A percentile compares a stretch with the other conserved stretches of the same genome.
Conservation (phyloP, 345 rosid species). For the Atalantia buxifolia region DNA sequence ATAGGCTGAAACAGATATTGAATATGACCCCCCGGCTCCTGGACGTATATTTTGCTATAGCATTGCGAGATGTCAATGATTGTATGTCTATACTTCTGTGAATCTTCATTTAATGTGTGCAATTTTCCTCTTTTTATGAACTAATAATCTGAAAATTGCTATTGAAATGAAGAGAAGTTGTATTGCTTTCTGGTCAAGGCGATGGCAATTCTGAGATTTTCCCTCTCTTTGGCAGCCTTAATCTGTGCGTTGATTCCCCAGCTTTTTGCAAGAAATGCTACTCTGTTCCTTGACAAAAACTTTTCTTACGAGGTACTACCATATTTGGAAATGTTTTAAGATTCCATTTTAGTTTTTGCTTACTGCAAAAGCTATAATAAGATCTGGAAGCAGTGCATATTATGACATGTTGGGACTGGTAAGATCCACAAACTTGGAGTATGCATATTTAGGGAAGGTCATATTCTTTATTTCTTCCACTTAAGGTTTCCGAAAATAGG, state of each 20-base stretch:
- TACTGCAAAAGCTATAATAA: not conserved
- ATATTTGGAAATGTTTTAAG: constrained; percentile 8
- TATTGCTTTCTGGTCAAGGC: not conserved
- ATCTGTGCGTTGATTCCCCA: constrained; percentile 85
- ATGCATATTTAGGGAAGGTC: not conserved
- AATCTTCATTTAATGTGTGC: constrained; percentile 1
- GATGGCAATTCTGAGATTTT: not conserved
- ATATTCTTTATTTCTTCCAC: not conserved
- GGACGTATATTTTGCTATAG: constrained; percentile 64
- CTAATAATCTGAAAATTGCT: not conserved
- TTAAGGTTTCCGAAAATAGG: not conserved
- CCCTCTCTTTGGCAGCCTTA: constrained; percentile 57
- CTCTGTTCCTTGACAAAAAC: constrained; percentile 68
- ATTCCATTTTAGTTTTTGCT: not conserved
- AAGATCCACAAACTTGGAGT: not conserved
- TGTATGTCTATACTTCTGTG: constrained; percentile 49
- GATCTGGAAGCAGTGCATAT: not conserved
- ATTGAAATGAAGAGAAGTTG: not conserved
- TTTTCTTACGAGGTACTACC: constrained; percentile 71
- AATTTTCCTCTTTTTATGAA: not conserved
- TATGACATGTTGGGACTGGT: not conserved
- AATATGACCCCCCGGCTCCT: constrained; percentile 74
- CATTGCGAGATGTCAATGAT: constrained; percentile 70
- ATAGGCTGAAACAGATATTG: constrained; percentile 70
- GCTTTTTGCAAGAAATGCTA: constrained; percentile 76